Evolutionary conservation across 2,329 filamentous ascomycete species (phyloP), one percentile per base, ranked within the genome.

Genomic region (Seiridium cupressi): DNA sequence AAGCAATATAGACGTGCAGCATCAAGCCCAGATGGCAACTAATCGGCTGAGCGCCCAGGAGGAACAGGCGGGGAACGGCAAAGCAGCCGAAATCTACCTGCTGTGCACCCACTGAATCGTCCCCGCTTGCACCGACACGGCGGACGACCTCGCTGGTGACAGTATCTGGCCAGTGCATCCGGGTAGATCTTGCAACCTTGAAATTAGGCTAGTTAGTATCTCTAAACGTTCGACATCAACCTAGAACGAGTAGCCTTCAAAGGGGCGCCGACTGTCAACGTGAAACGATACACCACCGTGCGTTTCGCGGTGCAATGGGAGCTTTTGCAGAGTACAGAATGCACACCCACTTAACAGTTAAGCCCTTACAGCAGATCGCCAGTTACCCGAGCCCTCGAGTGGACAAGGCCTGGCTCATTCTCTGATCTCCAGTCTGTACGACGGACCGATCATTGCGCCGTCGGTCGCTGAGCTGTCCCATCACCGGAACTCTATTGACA

Each of bases 31-130:
- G 54, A 57, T 47, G 18, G 47, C 34, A 57, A 42, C 54, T 57
- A 57, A 57, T 57, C 54, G 54, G 54, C 54, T 57, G 18, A 18
- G 32, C 18, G 34, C 49, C 11, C 49, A 53, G 18, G 18, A 26
- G 18, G 53, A 55, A 55, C 53, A 44, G 54, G 54, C 54, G 54
- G 54, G 54, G 54, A 57, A 53, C 49, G 49, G 49, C 49, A 55
- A 18, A 55, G 51, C 51, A 44, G 51, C 51, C 49, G 49, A 53
- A 53, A 53, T n/a, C 34, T 53, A 53, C 35, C 49, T 7, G n/a
- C 49, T 34, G 35, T 53, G 32, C 32, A 49, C 47, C 18, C 18
- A 13, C 51, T 26, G 31, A 26, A 26, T 26, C 35, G 35, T 57
- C 54, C 54, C 44, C 54, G 40, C 40, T 46, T 46, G 40, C 54